phyloP scores from a whole-genome alignment of 2,329 filamentous ascomycete genomes.

The Calonectria montana region DNA sequence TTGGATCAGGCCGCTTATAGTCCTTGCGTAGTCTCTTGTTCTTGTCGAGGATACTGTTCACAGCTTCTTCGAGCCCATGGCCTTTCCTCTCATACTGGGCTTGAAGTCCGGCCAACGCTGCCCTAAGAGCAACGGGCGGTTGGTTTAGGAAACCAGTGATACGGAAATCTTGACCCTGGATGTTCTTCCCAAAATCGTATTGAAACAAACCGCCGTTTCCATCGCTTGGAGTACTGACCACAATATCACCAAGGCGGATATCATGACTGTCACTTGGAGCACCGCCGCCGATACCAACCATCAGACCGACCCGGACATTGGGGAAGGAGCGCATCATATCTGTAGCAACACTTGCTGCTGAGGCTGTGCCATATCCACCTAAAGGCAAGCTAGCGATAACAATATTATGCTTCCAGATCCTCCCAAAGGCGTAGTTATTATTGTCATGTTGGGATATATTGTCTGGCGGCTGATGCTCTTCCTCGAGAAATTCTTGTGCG shows the following conservation, averaged over 20 bases:
- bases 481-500: no score
- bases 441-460: constrained; percentile 5
- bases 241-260: constrained; percentile 1
- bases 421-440: constrained; percentile 33
- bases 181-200: neutral
- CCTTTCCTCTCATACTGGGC: neutral
- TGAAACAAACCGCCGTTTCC: neutral
- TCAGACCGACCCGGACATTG: neutral
- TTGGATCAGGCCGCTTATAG: neutral
- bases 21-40: neutral
- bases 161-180: neutral
- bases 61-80: neutral
- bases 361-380: constrained; percentile 23
- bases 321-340: neutral
- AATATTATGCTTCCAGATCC: constrained; percentile 29
- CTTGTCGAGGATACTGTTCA: neutral
- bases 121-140: neutral
- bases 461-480: no score
- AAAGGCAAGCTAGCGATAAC: constrained; percentile 28
- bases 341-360: constrained; percentile 37
- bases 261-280: neutral
- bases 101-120: neutral
- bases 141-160: neutral
- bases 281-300: constrained; percentile 13
- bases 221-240: neutral